Percentiles rank a stretch among this genome's conserved stretches.
Evolutionary conservation across 495 filamentous ascomycete genomes (phyloP).

Genomic region (Venustampulla echinocandica): DNA sequence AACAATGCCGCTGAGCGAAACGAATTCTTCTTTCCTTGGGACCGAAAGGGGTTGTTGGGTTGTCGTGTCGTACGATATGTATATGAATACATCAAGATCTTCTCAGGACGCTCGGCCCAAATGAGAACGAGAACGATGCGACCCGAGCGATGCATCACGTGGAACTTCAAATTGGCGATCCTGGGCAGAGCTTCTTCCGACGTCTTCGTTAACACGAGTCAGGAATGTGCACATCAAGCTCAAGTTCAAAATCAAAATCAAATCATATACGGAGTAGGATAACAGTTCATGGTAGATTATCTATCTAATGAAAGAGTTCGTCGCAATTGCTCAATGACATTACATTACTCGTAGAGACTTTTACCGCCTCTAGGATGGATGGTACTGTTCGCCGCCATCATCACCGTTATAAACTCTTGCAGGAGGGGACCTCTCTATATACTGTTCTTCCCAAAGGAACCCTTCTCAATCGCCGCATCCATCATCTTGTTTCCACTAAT

Average conservation of each 20-base stretch:
- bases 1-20: conserved; percentile 4
- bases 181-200: conserved; percentile 2
- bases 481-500: conserved; percentile 87
- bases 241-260: no score
- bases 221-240: neutral
- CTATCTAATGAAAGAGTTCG: no score
- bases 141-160: conserved; percentile 3
- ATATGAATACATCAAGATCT: conserved; percentile 12
- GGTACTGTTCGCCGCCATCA: no score
- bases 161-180: neutral
- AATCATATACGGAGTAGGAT: no score
- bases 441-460: conserved; percentile 46
- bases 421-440: neutral
- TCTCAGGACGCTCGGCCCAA: conserved; percentile 6
- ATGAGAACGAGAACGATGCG: conserved; percentile 6
- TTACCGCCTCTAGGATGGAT: no score
- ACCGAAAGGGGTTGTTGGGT: conserved; percentile 14
- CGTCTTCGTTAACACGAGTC: neutral
- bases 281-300: no score
- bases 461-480: conserved; percentile 73
- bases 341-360: no score
- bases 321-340: no score
- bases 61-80: conserved; percentile 15
- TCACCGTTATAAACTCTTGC: neutral
- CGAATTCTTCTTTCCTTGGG: conserved; percentile 2